Percentiles rank a stretch among this genome's conserved stretches.
phyloP scores from a whole-genome alignment of 768 basidiomycete species.

The Suillus ampliporus region DNA sequence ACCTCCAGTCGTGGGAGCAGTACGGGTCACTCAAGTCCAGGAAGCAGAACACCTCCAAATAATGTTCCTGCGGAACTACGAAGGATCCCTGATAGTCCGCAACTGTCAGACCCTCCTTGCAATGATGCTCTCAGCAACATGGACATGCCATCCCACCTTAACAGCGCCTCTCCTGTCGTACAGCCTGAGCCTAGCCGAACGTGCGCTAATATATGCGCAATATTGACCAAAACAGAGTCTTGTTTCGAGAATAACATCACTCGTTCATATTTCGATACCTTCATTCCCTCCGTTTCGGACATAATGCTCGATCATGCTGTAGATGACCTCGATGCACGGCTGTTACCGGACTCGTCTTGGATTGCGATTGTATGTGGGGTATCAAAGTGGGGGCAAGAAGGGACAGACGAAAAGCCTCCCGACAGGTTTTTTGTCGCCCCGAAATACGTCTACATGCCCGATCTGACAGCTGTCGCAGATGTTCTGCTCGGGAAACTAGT shows the following conservation, averaged over 20 bases:
- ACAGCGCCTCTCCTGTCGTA: constrained; percentile 57
- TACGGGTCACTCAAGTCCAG: constrained; percentile 42
- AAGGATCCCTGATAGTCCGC: not conserved
- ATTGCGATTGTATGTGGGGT: constrained; percentile 83
- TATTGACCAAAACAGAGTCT: constrained; percentile 3
- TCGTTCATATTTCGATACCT: constrained; percentile 4
- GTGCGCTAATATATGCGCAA: not conserved
- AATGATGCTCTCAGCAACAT: constrained; percentile 24
- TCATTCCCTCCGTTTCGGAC: constrained; percentile 6
- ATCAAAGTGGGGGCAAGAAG: constrained; percentile 50
- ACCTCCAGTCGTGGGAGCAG: constrained; percentile 31
- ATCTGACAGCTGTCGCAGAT: constrained; percentile 74
- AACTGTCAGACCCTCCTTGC: constrained; percentile 21
- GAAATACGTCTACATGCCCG: constrained; percentile 82
- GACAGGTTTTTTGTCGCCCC: constrained; percentile 79
- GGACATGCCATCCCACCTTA: constrained; percentile 59
- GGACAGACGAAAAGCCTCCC: constrained; percentile 50
- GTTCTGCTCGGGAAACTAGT: constrained; percentile 82
- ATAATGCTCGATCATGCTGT: constrained; percentile 15
- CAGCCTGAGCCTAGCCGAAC: constrained; percentile 31
- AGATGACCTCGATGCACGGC: constrained; percentile 39
- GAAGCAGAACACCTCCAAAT: constrained; percentile 23
- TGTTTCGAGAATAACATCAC: not conserved
- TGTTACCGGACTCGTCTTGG: constrained; percentile 75
- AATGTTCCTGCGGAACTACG: not conserved